A percentile compares a stretch with the other conserved stretches of the same genome.
Conservation (phyloP, 768 basidiomycete genomes). For the Floccularia luteovirens region DNA sequence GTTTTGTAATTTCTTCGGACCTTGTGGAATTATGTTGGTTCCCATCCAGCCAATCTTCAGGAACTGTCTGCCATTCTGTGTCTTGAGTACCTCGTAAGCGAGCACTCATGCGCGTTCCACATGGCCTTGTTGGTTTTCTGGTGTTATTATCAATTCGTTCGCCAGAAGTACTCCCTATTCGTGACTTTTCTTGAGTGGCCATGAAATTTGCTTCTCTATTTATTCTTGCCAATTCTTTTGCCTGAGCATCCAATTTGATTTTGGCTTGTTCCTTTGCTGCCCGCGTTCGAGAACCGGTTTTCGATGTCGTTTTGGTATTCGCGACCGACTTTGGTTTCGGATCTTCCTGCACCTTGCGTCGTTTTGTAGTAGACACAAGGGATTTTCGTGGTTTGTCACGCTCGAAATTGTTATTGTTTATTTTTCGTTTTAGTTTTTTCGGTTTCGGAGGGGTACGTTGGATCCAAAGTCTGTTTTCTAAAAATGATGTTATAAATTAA, state of each 20-base stretch:
- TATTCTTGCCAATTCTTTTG: constrained; percentile 58
- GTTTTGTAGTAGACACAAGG: constrained; percentile 13
- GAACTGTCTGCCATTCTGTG: constrained; percentile 78
- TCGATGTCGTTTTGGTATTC: background rate
- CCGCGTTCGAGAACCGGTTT: constrained; percentile 17
- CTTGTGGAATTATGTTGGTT: constrained; percentile 1
- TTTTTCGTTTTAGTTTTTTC: constrained; percentile 33
- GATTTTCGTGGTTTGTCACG: constrained; percentile 6
- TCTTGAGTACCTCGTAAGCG: constrained; percentile 49
- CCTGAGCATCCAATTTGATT: constrained; percentile 58
- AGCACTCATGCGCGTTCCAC: constrained; percentile 61
- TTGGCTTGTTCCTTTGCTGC: constrained; percentile 72
- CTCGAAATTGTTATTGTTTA: constrained; percentile 11
- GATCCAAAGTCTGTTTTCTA: constrained; percentile 82
- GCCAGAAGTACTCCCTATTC: background rate
- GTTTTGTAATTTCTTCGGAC: constrained; percentile 6
- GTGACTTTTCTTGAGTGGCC: constrained; percentile 1
- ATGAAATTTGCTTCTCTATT: constrained; percentile 39
- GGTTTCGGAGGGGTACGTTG: constrained; percentile 61
- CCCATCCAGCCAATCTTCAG: constrained; percentile 61
- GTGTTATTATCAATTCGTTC: background rate
- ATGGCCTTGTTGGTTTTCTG: constrained; percentile 14
- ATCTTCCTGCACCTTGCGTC: constrained; percentile 11
- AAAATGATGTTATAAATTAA: constrained; percentile 6
- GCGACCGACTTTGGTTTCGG: constrained; percentile 4